Evolutionary conservation across 2,329 filamentous ascomycete genomes (phyloP), one percentile per base, ranked within the genome.

Genomic region (Purpureocillium lavendulum): DNA sequence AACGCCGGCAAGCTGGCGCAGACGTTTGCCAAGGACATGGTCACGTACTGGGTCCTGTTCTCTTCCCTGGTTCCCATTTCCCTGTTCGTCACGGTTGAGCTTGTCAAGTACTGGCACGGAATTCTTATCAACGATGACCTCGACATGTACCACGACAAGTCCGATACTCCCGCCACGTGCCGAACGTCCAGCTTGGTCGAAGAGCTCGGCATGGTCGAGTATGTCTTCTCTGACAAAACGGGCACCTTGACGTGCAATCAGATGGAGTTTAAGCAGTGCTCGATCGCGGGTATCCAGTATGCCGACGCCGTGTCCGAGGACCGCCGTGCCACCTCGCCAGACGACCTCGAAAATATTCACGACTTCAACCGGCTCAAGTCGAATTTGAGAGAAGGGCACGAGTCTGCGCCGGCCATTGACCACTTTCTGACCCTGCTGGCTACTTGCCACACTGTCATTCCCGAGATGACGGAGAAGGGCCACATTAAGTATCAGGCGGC

Each of bases 91-190:
- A 98, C 92, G 0, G 81, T 98, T 38, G 92, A 98, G 64, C 75
- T 98, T 49, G 90, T 98, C 67, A 98, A 98, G 63, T 96, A 97
- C 59, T 95, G 84, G 71, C 89, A 95, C 50, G 92, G 87, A n/a
- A 92, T 92, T 53, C 77, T 98, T 46, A 98, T 98, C 62, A 94
- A 95, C 57, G 90, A 89, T 41, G 94, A 98, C 58, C 73, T 98
- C 41, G 92, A 98, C 58, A 98, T 98, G 52, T 98, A 98, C 65
- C 87, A 98, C 59, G 86, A 95, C 53, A 86, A 87, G 58, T 95
- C 83, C 1, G 89, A 98, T 54, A 98, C 90, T 0, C 88, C 92
- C 11, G 89, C 92, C 5, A 94, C 92, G 48, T 98, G 92, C 63
- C 80, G 92, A 52, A 98, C 92, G 1, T 97, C 90, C 2, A 96